Conservation (phyloP, 495 filamentous ascomycete genomes). For the Hyaloscypha bicolor region DNA sequence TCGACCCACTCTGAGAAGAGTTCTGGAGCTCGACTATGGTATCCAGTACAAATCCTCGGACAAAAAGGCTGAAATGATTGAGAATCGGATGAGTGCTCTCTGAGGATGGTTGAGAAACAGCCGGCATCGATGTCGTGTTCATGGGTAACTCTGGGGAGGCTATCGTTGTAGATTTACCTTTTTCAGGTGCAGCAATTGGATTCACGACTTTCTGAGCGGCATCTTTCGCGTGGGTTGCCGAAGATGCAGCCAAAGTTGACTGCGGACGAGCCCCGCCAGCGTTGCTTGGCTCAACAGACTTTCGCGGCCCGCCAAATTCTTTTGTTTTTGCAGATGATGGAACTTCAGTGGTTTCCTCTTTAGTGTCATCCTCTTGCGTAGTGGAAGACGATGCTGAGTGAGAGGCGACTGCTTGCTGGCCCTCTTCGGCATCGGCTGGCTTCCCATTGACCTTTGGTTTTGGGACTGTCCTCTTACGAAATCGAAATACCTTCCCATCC, state of each 20-base stretch:
- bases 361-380: not conserved
- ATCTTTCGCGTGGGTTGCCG: not conserved
- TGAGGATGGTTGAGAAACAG: not conserved
- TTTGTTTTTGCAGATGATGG: too few species aligned
- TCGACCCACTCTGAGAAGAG: slow-evolving; percentile 1
- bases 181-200: not conserved
- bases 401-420: not conserved
- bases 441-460: not conserved
- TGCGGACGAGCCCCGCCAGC: not conserved
- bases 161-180: not conserved
- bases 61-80: slow-evolving; percentile 5
- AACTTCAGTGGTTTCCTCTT: not conserved
- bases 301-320: too few species aligned
- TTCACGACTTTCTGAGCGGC: not conserved
- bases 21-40: not conserved
- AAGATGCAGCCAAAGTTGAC: not conserved
- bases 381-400: not conserved
- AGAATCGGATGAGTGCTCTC: not conserved
- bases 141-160: not conserved
- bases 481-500: not conserved
- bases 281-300: not conserved
- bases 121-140: not conserved
- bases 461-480: not conserved
- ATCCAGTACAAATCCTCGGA: slow-evolving; percentile 6
- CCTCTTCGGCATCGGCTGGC: not conserved